Conservation (phyloP, 2,329 filamentous ascomycete species). For the Aplosporella prunicola region DNA sequence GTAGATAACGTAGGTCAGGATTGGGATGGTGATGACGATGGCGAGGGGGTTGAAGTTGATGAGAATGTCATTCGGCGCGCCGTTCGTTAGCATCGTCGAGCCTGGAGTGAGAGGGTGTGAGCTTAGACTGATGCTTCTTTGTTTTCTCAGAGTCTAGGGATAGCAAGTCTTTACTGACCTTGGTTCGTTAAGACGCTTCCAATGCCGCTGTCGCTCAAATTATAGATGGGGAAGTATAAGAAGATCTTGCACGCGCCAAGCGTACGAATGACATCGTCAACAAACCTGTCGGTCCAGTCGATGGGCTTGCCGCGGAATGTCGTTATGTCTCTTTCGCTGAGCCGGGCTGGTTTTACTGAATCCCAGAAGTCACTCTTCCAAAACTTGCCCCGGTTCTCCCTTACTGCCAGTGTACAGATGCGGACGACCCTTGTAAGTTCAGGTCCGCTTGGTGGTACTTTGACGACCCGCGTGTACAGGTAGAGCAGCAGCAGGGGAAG, state of each 20-base stretch:
- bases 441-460: slow-evolving; percentile 24
- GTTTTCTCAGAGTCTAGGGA: not conserved
- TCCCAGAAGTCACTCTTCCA: slow-evolving; percentile 26
- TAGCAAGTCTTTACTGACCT: not conserved
- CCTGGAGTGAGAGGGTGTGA: too few species aligned
- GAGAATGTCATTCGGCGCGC: slow-evolving; percentile 43
- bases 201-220: slow-evolving; percentile 38
- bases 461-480: slow-evolving; percentile 27
- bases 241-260: slow-evolving; percentile 28
- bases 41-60: slow-evolving; percentile 43
- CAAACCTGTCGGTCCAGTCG: slow-evolving; percentile 26
- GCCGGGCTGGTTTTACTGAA: slow-evolving; percentile 24
- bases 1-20: slow-evolving; percentile 42
- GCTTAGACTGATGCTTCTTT: not conserved
- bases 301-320: slow-evolving; percentile 13
- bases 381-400: slow-evolving; percentile 25
- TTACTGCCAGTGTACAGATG: slow-evolving; percentile 25
- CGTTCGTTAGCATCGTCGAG: slow-evolving; percentile 35
- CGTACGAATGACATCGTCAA: slow-evolving; percentile 28
- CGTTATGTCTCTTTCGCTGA: slow-evolving; percentile 18
- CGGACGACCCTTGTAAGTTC: slow-evolving; percentile 25
- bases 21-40: slow-evolving; percentile 38
- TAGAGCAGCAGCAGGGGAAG: slow-evolving; percentile 18
- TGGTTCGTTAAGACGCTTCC: slow-evolving; percentile 30
- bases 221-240: slow-evolving; percentile 31